phyloP scores from a whole-genome alignment of 805 yeast genomes.

The Barnettozyma californica region DNA sequence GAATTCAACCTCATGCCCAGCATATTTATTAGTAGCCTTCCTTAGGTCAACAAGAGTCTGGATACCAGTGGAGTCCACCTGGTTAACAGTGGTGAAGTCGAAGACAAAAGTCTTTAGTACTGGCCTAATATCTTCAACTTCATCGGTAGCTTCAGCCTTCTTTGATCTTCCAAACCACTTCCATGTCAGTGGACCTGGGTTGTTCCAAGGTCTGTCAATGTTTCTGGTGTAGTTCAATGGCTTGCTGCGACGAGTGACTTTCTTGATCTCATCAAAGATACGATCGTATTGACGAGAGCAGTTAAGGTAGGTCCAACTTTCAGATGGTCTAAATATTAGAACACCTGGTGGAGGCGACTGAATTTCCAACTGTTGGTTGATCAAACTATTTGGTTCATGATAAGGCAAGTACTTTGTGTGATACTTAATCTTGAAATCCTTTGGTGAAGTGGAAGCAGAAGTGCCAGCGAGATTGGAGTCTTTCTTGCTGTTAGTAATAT shows the following conservation, averaged over 20 bases:
- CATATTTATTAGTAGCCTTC: conserved; percentile 64
- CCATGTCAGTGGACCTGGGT: conserved; percentile 59
- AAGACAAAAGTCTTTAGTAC: conserved; percentile 64
- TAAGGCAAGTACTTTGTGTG: conserved; percentile 68
- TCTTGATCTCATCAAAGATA: conserved; percentile 62
- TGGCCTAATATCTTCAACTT: conserved; percentile 44
- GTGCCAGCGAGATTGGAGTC: neutral
- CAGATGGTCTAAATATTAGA: conserved; percentile 76
- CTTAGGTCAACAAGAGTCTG: conserved; percentile 74
- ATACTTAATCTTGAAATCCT: conserved; percentile 30
- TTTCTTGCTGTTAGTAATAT: neutral
- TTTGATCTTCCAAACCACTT: conserved; percentile 14
- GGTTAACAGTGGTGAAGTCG: conserved; percentile 75
- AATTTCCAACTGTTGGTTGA: conserved; percentile 55
- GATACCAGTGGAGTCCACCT: conserved; percentile 73
- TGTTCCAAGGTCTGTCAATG: conserved; percentile 82
- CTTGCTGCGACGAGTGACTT: conserved; percentile 56
- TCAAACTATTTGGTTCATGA: conserved; percentile 32
- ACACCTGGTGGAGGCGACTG: conserved; percentile 89
- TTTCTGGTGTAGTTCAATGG: conserved; percentile 28
- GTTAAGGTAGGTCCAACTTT: conserved; percentile 79
- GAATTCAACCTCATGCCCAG: conserved; percentile 80
- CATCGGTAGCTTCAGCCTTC: conserved; percentile 20
- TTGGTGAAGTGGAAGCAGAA: conserved; percentile 3
- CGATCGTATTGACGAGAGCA: conserved; percentile 66